phyloP scores from a whole-genome alignment of 1,139 yeast genomes.

The Debaryomycetaceae sp. region DNA sequence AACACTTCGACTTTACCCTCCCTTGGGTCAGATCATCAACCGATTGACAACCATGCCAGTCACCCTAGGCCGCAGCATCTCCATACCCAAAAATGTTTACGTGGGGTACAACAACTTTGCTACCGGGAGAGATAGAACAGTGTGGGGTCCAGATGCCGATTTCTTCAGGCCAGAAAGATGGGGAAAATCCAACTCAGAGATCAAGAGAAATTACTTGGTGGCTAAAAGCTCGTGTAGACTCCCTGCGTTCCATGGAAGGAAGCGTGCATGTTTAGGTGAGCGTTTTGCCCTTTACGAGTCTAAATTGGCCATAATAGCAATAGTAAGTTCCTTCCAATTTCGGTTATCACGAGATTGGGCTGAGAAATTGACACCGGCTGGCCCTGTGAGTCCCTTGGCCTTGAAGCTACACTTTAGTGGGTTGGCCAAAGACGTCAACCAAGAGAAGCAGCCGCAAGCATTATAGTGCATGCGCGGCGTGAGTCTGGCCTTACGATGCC shows the following conservation, averaged over 20 bases:
- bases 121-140: constrained; percentile 46
- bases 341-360: constrained; percentile 42
- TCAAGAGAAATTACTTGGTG: constrained; percentile 33
- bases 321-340: constrained; percentile 34
- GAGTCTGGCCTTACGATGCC: too few species aligned
- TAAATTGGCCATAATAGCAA: constrained; percentile 32
- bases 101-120: constrained; percentile 59
- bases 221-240: constrained; percentile 45
- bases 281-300: constrained; percentile 51
- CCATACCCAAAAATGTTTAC: constrained; percentile 51
- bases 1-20: constrained; percentile 53
- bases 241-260: constrained; percentile 61
- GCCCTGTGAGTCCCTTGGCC: constrained; percentile 23
- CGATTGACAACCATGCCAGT: constrained; percentile 39
- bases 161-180: constrained; percentile 54
- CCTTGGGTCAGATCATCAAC: constrained; percentile 57
- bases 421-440: too few species aligned
- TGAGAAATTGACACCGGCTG: constrained; percentile 49
- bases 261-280: constrained; percentile 61
- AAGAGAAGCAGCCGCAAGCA: too few species aligned
- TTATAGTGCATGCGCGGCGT: too few species aligned
- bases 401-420: constrained; percentile 9
- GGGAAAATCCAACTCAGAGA: constrained; percentile 41
- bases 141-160: constrained; percentile 52
- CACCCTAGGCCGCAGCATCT: constrained; percentile 37